Base-by-base conservation (phyloP, 345 rosid genomes). In the Turnera subulata region DNA sequence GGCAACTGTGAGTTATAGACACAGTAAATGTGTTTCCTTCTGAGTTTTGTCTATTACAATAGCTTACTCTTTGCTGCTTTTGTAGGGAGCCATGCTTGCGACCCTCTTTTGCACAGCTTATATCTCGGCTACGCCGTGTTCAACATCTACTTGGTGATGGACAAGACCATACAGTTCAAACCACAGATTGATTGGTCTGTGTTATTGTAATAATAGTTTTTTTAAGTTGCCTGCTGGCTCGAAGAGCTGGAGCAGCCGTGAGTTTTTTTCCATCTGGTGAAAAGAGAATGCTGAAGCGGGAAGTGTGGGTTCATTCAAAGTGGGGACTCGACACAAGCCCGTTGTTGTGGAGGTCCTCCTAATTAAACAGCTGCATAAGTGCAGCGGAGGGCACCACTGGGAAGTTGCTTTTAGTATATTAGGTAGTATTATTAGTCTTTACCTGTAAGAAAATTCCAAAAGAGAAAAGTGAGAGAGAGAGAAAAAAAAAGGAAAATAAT, bases 221-320 rank as follows among this genome's bases (percentile, higher is more conserved):
- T 15, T 53, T 55, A 50, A 49, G 77, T 47, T 55, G 74, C 59
- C 57, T 52, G 64, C 56, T 15, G 73, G 89, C 72, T 91, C 95
- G 54, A 91, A 88, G 96, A 83, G 82, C 85, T 63, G 58, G 74
- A 64, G 71, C 78, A 58, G 61, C 70, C 24, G 37, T 51, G 56
- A 18, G 32, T 13, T 25, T 57, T 63, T 72, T 38, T 56, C 23
- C 33, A 56, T 75, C 62, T 61, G 67, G 69, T 69, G 16, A 42
- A 42, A 69, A 50, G 58, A 26, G 62, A 67, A 52, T 63, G 61
- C 67, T 35, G 70, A 66, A 65, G 44, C 21, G 48, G 71, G 71
- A 68, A 53, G 80, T 82, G 90, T 74, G 76, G 88, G 95, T 82
- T 80, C 98, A 86, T 68, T 88, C 96, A 79, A 91, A 91, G 85